Evolutionary conservation across 129 eudicot species (phyloP).

Genomic region (Mikania micrantha): DNA sequence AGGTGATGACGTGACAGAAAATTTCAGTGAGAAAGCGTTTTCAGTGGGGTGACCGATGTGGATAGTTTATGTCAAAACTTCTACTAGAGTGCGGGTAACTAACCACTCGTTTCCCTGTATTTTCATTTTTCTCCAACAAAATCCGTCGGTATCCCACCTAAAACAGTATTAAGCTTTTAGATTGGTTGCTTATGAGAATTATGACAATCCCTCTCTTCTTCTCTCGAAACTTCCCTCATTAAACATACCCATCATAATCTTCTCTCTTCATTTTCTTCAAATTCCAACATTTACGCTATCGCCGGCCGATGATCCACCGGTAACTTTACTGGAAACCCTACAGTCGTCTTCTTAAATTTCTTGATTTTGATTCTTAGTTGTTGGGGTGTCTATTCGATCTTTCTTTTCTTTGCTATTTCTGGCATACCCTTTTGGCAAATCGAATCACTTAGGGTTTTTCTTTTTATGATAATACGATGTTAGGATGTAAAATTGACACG

Average conservation of each 20-base stretch:
- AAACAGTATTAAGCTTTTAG: no score
- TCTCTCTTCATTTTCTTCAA: neutral
- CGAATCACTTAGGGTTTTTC: neutral
- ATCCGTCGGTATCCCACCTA: neutral
- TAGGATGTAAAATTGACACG: conserved; percentile 4
- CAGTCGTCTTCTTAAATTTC: neutral
- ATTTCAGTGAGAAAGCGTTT: no score
- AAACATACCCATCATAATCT: neutral
- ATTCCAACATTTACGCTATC: conserved; percentile 9
- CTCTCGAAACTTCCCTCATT: conserved; percentile 12
- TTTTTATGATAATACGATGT: neutral
- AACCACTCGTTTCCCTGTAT: no score
- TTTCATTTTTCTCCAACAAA: neutral
- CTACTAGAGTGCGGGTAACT: no score
- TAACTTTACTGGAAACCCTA: conserved; percentile 13
- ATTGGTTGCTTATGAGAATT: conserved; percentile 8
- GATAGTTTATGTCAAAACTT: no score
- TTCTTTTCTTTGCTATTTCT: neutral
- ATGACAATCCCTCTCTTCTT: neutral
- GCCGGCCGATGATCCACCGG: conserved; percentile 23
- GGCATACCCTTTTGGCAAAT: neutral
- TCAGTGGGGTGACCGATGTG: no score
- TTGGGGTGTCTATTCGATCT: conserved; percentile 3
- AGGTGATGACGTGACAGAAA: no score
- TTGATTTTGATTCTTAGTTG: conserved; percentile 6